Evolutionary conservation across 1,284 basidiomycete species (phyloP), one percentile per base, ranked within the genome.

Genomic region (Apiotrichum siamense): DNA sequence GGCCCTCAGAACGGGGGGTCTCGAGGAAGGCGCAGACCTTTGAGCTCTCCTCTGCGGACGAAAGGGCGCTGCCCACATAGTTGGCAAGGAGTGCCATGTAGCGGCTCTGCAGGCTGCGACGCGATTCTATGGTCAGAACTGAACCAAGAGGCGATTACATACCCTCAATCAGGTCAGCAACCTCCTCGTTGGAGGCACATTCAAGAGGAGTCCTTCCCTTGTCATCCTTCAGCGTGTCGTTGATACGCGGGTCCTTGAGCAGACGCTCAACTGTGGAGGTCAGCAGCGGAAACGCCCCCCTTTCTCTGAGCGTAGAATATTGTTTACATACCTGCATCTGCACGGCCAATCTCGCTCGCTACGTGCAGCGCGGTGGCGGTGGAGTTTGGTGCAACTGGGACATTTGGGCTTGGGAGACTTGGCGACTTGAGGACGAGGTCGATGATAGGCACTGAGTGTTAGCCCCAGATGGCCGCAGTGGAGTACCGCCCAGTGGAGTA

Each of bases 351-450:
- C 1, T 85, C 83, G 0, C 87, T 83, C 0, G 92, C 91, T 10
- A 97, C 80, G 69, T 97, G 93, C 0, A 97, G 78, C 0, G 92
- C 79, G 0, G 91, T 92, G 7, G 85, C 87, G 3, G 84, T 83
- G 0, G 85, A 84, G 2, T 79, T 81, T 0, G 81, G 78, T 0
- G 84, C 82, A 51, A 88, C 53, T 1, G 64, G 62, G 11, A 66
- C 44, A 47, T 70, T 70, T 79, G 17, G 65, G 15, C 58, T 60
- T 5, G 85, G 70, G 13, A 85, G 81, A 60, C 87, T 86, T 0
- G 87, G 86, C 33, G 86, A 88, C 29, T 29, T 82, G 78, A 58
- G 84, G 79, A 75, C 91, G 80, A 11, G 82, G 79, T 43, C 76
- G 15, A 93, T 77, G 7, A 89, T 76, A 3, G 80, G 69, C 11